These are phyloP conservation scores for Ceratobasidium sp. DNA, from an alignment of 1,284 basidiomycete species.

Conservation along the genomic window DNA sequence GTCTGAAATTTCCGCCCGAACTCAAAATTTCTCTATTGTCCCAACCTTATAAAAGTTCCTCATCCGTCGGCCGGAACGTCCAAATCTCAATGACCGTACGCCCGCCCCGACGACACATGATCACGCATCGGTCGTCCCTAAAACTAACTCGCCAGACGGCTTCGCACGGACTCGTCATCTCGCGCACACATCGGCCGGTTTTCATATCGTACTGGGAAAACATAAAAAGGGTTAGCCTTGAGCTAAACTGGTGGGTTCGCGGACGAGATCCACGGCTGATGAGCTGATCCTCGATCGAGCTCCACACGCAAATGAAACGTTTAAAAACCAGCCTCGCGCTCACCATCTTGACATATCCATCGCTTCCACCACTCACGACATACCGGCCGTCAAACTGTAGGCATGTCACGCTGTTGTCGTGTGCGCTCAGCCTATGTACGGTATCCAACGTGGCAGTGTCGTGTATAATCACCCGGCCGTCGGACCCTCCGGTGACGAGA, in stretches of 20 bases:
- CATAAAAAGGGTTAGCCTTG: neutral
- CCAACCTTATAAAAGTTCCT: conserved; percentile 16
- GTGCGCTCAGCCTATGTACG: conserved; percentile 67
- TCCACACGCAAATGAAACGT: neutral
- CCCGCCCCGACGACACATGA: conserved; percentile 85
- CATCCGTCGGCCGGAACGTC: conserved; percentile 67
- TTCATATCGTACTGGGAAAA: conserved; percentile 72
- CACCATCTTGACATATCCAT: conserved; percentile 85
- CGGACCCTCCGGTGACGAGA: conserved; percentile 92
- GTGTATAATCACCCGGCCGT: conserved; percentile 94
- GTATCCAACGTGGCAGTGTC: conserved; percentile 71
- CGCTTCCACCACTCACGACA: conserved; percentile 87
- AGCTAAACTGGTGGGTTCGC: neutral
- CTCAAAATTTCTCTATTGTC: neutral
- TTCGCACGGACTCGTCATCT: conserved; percentile 81
- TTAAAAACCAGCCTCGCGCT: neutral
- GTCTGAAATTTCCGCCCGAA: neutral
- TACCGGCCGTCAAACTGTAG: conserved; percentile 90
- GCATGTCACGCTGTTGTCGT: conserved; percentile 92
- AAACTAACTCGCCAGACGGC: conserved; percentile 91
- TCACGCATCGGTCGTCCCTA: conserved; percentile 81
- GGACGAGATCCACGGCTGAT: neutral
- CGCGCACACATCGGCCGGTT: conserved; percentile 80
- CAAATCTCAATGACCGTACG: conserved; percentile 94
- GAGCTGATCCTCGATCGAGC: conserved; percentile 1